Base-by-base conservation (phyloP, 1,284 basidiomycete genomes). In the Mycosarcoma mackinlayi region DNA sequence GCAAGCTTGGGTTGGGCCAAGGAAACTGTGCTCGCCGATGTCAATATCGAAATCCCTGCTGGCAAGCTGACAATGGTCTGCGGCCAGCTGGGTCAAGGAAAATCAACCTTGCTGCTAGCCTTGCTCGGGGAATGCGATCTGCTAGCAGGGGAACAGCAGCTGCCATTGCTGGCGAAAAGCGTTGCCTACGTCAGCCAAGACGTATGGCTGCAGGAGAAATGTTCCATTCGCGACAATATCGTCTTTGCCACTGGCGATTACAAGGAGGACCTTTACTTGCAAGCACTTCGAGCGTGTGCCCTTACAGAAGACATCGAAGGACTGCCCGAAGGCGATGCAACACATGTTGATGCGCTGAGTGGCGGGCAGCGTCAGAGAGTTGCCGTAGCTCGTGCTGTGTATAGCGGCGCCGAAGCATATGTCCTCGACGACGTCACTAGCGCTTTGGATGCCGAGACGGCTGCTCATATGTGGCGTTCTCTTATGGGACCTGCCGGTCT, bases 381-480 rank as follows among this genome's bases (percentile, higher is more conserved):
- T 4, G 67, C 70, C 9, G 71, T 82, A 11, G 80, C 81, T 30
- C 64, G 80, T 6, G 74, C 80, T 7, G 39, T 82, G 18, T 82
- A 82, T 55, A 74, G 73, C 30, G 72, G 66, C 19, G 76, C 78
- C 8, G 48, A 67, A 6, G 58, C 72, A 1, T 68, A 73, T 14
- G 33, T 82, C 1, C 59, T 82, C 3, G 81, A 80, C 53, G 80
- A 82, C 51, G 74, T 82, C 30, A 74, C 80, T 13, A 73, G 78
- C n/a, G 78, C 79, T 4, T 88, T 93, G 3, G 91, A 93, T 77
- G 88, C 89, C 4, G 63, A 75, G 53, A 78, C 77, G 24, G 89
- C 87, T 58, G 88, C 90, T 34, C 86, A 86, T 45, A 54, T 81
- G 51, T 78, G 75, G 75, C 45, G 55, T 10, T 42, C 56, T 21